Evolutionary conservation across 2,329 filamentous ascomycete genomes (phyloP).

Genomic region (Monilinia vaccinii-corymbosi): DNA sequence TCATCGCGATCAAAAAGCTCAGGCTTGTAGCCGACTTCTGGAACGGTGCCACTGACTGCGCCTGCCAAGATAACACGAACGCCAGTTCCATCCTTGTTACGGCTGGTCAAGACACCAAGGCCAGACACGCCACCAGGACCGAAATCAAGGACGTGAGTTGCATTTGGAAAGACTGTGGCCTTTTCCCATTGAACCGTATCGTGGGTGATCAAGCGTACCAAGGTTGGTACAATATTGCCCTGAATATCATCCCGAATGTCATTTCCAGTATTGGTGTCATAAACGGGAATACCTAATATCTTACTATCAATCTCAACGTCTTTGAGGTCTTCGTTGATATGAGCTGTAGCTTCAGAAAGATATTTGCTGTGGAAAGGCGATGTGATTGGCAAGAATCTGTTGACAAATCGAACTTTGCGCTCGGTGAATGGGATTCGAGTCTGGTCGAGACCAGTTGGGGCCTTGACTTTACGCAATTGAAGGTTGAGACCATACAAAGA

Average conservation of each 20-base stretch:
- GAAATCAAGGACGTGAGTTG: constrained; percentile 93
- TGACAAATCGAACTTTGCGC: constrained; percentile 91
- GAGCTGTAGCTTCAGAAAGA: constrained; percentile 67
- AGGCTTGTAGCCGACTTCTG: constrained; percentile 93
- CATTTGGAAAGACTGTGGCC: constrained; percentile 80
- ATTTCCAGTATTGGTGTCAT: constrained; percentile 78
- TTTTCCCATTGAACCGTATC: constrained; percentile 95
- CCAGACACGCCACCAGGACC: constrained; percentile 95
- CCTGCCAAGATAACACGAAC: constrained; percentile 94
- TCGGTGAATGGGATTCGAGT: constrained; percentile 90
- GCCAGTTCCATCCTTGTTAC: constrained; percentile 97
- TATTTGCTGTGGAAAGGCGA: constrained; percentile 98
- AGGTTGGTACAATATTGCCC: constrained; percentile 73
- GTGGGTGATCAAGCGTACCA: constrained; percentile 88
- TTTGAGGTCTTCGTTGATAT: constrained; percentile 82
- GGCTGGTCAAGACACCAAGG: constrained; percentile 89
- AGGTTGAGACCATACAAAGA: constrained; percentile 94
- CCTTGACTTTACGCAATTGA: constrained; percentile 92
- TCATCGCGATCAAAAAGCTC: constrained; percentile 96
- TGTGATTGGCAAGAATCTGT: constrained; percentile 94
- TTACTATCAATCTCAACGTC: constrained; percentile 66
- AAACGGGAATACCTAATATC: constrained; percentile 75
- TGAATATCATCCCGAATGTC: constrained; percentile 65
- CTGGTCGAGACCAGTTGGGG: constrained; percentile 93
- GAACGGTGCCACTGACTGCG: constrained; percentile 80